Base-by-base conservation (phyloP, 495 filamentous ascomycete species). In the Aspergillus bertholletiae region DNA sequence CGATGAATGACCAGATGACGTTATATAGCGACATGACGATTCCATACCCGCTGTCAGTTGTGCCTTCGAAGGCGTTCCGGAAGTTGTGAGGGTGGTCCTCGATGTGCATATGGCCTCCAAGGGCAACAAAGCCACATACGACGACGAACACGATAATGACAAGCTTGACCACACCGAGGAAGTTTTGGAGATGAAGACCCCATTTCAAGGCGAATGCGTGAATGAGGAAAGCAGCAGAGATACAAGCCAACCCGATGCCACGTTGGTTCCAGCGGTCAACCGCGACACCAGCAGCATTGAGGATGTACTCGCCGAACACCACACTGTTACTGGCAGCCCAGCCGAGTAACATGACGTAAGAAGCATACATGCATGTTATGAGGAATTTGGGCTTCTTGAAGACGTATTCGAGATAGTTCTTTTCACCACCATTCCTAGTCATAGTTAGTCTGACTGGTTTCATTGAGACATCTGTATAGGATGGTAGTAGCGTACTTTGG, bases 401-500 rank as follows among this genome's bases (percentile, higher is more conserved):
- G 40, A 88, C 79, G 37, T 79, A 81, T 66, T 89, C 84, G 50
- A 88, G 81, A 54, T 88, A 88, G 61, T 86, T 84, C 66, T 90
- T 89, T 47, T 83, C 78, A 21, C 86, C 86, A 22, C 88, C 85
- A n/a, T 81, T 85, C 46, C 68, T 71, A 45, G 1, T n/a, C n/a
- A n/a, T 13, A 46, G 43, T 57, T 49, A 58, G 23, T 28, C 13
- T 3, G 15, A 50, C 12, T 40, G 35, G 43, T 18, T 23, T 23
- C 17, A 6, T 45, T 5, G 4, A 46, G 0, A 6, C 11, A n/a
- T 11, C 5, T 12, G 27, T n/a, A n/a, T 8, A 7, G 2, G 26
- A 9, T 7, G 9, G n/a, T 18, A 43, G 22, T 18, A 43, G 62
- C 65, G 45, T 72, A 75, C 68, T 59, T 71, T 5, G 70, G 71